Percentiles rank a stretch among this genome's conserved stretches.
Evolutionary conservation across 345 rosid genomes (phyloP).

Genomic region (Bruguiera sexangula): DNA sequence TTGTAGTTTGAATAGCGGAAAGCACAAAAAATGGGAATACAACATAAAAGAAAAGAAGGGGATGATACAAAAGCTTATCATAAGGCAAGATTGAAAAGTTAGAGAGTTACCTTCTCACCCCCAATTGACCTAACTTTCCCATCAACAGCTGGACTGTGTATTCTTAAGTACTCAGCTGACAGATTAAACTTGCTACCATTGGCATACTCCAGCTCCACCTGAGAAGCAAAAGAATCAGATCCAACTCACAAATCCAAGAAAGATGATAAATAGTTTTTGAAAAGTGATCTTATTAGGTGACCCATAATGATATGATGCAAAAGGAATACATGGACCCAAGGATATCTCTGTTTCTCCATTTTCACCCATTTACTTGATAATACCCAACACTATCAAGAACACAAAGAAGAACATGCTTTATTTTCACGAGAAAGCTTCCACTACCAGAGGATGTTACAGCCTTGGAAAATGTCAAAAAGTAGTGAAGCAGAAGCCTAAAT

Average conservation of each 20-base stretch:
- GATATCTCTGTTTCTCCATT: background rate
- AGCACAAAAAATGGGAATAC: background rate
- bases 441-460: background rate
- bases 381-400: background rate
- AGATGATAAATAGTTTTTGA: background rate
- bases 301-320: background rate
- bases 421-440: background rate
- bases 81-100: conserved; percentile 2
- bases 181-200: conserved; percentile 58
- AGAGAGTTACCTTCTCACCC: conserved; percentile 69
- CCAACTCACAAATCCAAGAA: background rate
- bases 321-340: background rate
- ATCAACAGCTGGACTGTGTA: conserved; percentile 85
- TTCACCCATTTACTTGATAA: background rate
- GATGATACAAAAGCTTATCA: background rate
- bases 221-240: background rate
- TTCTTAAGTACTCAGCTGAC: conserved; percentile 72
- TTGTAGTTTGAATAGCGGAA: background rate
- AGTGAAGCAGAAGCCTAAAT: too few relatives aligned
- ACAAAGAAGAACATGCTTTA: background rate
- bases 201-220: conserved; percentile 78
- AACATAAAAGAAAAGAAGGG: background rate
- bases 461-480: too few relatives aligned
- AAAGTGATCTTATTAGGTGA: background rate
- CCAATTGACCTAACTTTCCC: conserved; percentile 77